phyloP scores from a whole-genome alignment of 495 filamentous ascomycete species.

The Cetradonia linearis region DNA sequence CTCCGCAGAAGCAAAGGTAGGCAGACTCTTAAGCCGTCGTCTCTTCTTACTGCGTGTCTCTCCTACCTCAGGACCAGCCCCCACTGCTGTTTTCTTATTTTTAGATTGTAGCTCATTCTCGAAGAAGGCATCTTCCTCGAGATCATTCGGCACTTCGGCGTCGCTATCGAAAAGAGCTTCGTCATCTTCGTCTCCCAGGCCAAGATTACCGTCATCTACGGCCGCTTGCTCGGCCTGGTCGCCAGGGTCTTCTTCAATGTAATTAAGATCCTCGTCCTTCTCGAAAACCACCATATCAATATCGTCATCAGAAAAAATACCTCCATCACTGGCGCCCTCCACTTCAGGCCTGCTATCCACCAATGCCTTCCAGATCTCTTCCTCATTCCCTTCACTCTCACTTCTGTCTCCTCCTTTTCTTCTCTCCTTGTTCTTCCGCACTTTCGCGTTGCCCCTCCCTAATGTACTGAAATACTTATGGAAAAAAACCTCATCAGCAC shows the following conservation, averaged over 20 bases:
- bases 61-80: slow-evolving; percentile 19
- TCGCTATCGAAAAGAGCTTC: slow-evolving; percentile 46
- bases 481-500: slow-evolving; percentile 93
- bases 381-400: slow-evolving; percentile 46
- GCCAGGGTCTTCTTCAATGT: slow-evolving; percentile 38
- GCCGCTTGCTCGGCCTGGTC: slow-evolving; percentile 36
- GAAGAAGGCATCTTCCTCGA: slow-evolving; percentile 33
- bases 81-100: slow-evolving; percentile 26
- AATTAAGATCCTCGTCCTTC: slow-evolving; percentile 33
- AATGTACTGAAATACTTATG: slow-evolving; percentile 85
- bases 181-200: slow-evolving; percentile 41
- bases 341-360: slow-evolving; percentile 71
- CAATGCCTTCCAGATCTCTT: slow-evolving; percentile 89
- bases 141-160: slow-evolving; percentile 44
- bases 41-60: slow-evolving; percentile 51
- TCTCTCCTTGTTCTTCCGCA: slow-evolving; percentile 41
- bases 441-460: slow-evolving; percentile 56
- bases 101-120: slow-evolving; percentile 26
- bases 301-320: slow-evolving; percentile 40
- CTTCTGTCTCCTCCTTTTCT: slow-evolving; percentile 39
- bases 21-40: slow-evolving; percentile 77
- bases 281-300: slow-evolving; percentile 39
- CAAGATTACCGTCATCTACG: slow-evolving; percentile 32
- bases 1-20: slow-evolving; percentile 83
- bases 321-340: slow-evolving; percentile 54